Evolutionary conservation across 108 stramenopile genomes (phyloP), one percentile per base, ranked within the genome.

Genomic region (Stephanodiscus triporus): DNA sequence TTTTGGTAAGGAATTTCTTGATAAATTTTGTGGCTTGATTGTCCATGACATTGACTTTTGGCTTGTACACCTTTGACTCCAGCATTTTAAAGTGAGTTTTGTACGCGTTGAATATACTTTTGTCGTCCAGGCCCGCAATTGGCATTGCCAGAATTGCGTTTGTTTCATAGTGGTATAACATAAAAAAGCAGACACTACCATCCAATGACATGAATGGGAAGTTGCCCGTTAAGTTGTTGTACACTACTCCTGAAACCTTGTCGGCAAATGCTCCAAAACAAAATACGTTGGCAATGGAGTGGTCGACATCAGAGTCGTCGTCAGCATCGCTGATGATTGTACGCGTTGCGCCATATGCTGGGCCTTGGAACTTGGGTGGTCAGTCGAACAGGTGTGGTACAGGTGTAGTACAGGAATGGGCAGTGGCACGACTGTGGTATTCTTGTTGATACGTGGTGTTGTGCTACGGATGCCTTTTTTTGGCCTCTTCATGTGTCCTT

Each of bases 231-330:
- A 53, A 8, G 8, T 53, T n/a, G 8, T 53, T 53, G 51, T 53
- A 53, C 8, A 53, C 20, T 9, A 24, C 24, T 1, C 51, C 51
- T 1, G 19, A 7, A 1, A 3, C 6, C 19, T 53, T 53, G 19
- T 53, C 51, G 20, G 51, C 51, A 53, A 53, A 53, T 7, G 51
- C 51, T 3, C 51, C 51, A 53, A 53, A 53, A 53, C 51, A 53
- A 53, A 53, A 53, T 53, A 53, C 51, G 8, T 53, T 53, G 7
- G 51, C 51, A 53, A 53, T 49, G 4, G 40, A 11, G 8, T 40
- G 40, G 6, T 36, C 36, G 36, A 36, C 6, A 6, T 36, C 36
- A 6, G n/a, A 16, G 2, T 49, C 19, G n/a, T 49, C 32, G 32
- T 34, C 32, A 4, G 32, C 4, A 5, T 4, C 5, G 32, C 2